Conservation (phyloP, 352 stramenopile genomes). For the Pythium brachiatum region DNA sequence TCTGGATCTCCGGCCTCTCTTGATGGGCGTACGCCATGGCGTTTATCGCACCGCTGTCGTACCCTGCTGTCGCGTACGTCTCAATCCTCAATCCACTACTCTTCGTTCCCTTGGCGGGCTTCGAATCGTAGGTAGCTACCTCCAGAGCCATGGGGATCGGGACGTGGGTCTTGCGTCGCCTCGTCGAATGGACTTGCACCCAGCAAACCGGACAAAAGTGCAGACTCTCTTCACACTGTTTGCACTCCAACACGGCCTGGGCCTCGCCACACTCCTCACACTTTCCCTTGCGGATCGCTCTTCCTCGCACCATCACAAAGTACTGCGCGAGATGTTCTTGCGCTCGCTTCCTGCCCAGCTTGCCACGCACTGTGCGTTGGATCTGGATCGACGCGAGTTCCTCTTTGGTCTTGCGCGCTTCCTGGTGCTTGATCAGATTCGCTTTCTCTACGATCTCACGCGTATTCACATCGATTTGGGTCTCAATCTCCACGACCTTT, state of each 20-base stretch:
- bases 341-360: constrained; percentile 36
- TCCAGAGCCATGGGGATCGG: constrained; percentile 52
- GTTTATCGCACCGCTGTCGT: too few relatives aligned
- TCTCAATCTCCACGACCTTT: constrained; percentile 43
- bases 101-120: background rate
- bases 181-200: constrained; percentile 68
- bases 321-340: constrained; percentile 50
- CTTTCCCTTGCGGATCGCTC: constrained; percentile 59
- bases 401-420: constrained; percentile 35
- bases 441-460: constrained; percentile 36
- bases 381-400: constrained; percentile 41
- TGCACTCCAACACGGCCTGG: constrained; percentile 60
- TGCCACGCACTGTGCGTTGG: constrained; percentile 49
- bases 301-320: constrained; percentile 69
- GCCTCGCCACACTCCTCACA: constrained; percentile 76
- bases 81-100: background rate
- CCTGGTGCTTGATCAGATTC: constrained; percentile 27
- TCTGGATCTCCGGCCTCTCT: too few relatives aligned
- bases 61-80: background rate
- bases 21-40: too few relatives aligned
- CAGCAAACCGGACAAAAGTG: constrained; percentile 77
- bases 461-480: constrained; percentile 58
- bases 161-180: constrained; percentile 50
- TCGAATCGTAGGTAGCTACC: background rate
- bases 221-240: constrained; percentile 59